Evolutionary conservation across 2,329 filamentous ascomycete species (phyloP).

Genomic region (Fusarium paranaense): DNA sequence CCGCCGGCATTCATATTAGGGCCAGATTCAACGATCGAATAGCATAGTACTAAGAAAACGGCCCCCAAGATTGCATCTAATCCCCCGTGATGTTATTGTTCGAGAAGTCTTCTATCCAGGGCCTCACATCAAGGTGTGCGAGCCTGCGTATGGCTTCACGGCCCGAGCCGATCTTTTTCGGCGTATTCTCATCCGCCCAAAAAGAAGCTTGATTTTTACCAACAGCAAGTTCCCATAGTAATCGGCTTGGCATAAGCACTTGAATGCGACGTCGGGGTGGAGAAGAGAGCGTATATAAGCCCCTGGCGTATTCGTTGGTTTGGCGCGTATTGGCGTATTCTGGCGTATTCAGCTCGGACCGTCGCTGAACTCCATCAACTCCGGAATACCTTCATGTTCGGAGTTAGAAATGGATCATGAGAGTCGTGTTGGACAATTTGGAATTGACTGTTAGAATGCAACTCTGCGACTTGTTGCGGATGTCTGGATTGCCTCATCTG

Average conservation of each 20-base stretch:
- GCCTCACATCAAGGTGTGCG: not conserved
- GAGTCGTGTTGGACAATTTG: not conserved
- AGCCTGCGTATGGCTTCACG: not conserved
- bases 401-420: not conserved
- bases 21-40: not conserved
- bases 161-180: not conserved
- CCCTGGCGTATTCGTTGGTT: not conserved
- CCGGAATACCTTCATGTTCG: not conserved
- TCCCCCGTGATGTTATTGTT: not conserved
- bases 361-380: not conserved
- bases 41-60: not conserved
- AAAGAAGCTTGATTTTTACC: not conserved
- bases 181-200: not conserved
- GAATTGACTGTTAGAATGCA: not conserved
- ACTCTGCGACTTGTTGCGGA: not conserved
- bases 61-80: not conserved
- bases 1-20: not conserved
- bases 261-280: not conserved
- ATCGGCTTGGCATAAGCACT: not conserved
- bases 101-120: not conserved
- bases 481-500: not conserved
- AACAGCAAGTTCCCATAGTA: not conserved
- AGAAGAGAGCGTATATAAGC: not conserved
- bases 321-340: not conserved
- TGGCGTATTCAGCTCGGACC: not conserved